A percentile compares a stretch with the other conserved stretches of the same genome.
Evolutionary conservation across 345 rosid genomes (phyloP).

Genomic region (Pugionium cornutum): DNA sequence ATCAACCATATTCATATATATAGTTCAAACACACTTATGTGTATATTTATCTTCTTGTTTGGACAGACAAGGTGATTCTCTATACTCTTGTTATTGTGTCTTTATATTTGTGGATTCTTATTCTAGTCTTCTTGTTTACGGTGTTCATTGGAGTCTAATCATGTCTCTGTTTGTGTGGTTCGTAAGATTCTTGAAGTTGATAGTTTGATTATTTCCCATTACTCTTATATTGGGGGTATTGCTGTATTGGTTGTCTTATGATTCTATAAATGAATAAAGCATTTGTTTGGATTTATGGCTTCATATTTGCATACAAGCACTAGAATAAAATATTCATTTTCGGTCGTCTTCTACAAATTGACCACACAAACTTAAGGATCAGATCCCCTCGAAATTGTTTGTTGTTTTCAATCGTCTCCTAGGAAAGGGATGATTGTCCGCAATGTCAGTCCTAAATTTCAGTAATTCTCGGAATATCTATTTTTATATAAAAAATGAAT

Average conservation of each 20-base stretch:
- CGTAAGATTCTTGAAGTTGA: slow-evolving; percentile 29
- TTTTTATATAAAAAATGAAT: no score
- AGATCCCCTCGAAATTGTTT: slow-evolving; percentile 4
- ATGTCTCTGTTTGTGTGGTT: slow-evolving; percentile 17
- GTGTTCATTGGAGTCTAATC: slow-evolving; percentile 22
- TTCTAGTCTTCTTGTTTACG: slow-evolving; percentile 10
- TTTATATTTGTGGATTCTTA: slow-evolving; percentile 17
- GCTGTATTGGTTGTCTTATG: slow-evolving; percentile 32
- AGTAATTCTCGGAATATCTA: no score
- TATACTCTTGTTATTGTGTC: slow-evolving; percentile 26
- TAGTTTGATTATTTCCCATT: slow-evolving; percentile 25
- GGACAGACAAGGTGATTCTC: slow-evolving; percentile 28
- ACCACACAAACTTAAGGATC: not conserved
- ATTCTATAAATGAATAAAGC: slow-evolving; percentile 36
- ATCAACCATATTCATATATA: slow-evolving; percentile 18
- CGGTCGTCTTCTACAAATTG: slow-evolving; percentile 2
- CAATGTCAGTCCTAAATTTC: no score
- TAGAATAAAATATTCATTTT: not conserved
- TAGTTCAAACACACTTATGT: slow-evolving; percentile 28
- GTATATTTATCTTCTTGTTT: slow-evolving; percentile 37
- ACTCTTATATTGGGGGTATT: slow-evolving; percentile 29
- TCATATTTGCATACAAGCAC: no score
- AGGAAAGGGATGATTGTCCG: not conserved
- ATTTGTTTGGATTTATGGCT: slow-evolving; percentile 1
- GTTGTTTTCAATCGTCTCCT: not conserved